phyloP scores from a whole-genome alignment of 805 yeast genomes.

The Wickerhamomyces bisporus region DNA sequence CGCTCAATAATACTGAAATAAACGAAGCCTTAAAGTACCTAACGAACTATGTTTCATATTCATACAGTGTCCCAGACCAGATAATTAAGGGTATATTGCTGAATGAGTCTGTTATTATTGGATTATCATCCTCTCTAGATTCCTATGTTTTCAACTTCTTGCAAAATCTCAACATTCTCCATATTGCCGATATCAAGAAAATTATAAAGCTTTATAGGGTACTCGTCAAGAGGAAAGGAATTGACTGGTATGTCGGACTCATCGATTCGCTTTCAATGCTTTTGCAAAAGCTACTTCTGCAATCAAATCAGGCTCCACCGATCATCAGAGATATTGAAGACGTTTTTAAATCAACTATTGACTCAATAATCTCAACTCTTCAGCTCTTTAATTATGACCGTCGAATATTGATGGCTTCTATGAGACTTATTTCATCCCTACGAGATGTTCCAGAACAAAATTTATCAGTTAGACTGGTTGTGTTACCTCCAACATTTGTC shows the following conservation, averaged over 20 bases:
- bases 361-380: not conserved
- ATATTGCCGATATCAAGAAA: slow-evolving; percentile 2
- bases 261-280: slow-evolving; percentile 4
- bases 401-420: slow-evolving; percentile 5
- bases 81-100: slow-evolving; percentile 6
- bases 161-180: not conserved
- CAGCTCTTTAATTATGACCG: slow-evolving; percentile 5
- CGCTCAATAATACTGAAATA: not conserved
- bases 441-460: slow-evolving; percentile 17
- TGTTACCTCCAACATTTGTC: slow-evolving; percentile 35
- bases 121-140: slow-evolving; percentile 1
- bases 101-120: slow-evolving; percentile 1
- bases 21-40: slow-evolving; percentile 4
- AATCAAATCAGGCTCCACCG: not conserved
- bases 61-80: slow-evolving; percentile 7
- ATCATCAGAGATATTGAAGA: not conserved
- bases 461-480: slow-evolving; percentile 22
- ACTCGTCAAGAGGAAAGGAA: not conserved
- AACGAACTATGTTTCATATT: slow-evolving; percentile 4
- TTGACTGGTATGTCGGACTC: slow-evolving; percentile 9
- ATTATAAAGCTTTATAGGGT: slow-evolving; percentile 5
- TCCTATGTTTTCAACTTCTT: slow-evolving; percentile 10
- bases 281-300: not conserved
- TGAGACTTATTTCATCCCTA: slow-evolving; percentile 8
- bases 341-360: slow-evolving; percentile 3